Percentiles rank a stretch among this genome's conserved stretches.
Evolutionary conservation across 805 yeast species (phyloP).

Genomic region (Blastobotrys mokoenaii): DNA sequence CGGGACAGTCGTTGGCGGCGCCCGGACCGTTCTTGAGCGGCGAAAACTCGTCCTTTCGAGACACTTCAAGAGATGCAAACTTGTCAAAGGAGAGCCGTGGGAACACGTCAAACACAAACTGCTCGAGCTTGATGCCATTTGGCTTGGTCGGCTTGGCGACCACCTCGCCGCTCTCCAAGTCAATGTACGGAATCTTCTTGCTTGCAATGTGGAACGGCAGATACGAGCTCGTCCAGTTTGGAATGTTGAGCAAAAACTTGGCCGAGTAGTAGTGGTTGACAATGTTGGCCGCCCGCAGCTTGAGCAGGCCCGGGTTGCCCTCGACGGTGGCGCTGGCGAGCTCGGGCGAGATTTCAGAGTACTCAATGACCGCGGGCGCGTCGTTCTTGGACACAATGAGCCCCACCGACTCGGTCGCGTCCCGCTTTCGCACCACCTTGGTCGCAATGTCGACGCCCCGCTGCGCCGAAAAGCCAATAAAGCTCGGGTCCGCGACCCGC

Average conservation of each 20-base stretch:
- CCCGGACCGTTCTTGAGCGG: slow-evolving; percentile 91
- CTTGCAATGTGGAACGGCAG: slow-evolving; percentile 94
- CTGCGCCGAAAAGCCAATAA: slow-evolving; percentile 73
- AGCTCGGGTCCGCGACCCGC: slow-evolving; percentile 85
- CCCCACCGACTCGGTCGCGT: slow-evolving; percentile 84
- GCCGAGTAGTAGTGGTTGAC: slow-evolving; percentile 94
- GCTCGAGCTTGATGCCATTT: slow-evolving; percentile 92
- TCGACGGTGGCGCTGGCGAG: slow-evolving; percentile 60
- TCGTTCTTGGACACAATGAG: slow-evolving; percentile 57
- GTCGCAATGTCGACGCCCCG: slow-evolving; percentile 72
- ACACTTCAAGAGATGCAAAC: slow-evolving; percentile 91
- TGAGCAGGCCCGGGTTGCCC: slow-evolving; percentile 39
- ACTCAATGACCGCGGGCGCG: slow-evolving; percentile 87
- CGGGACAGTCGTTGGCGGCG: slow-evolving; percentile 76
- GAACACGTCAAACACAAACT: slow-evolving; percentile 93
- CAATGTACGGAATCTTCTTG: slow-evolving; percentile 70
- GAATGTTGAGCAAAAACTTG: slow-evolving; percentile 53
- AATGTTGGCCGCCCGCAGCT: slow-evolving; percentile 88
- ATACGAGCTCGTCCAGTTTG: slow-evolving; percentile 44
- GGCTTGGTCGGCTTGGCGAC: slow-evolving; percentile 55
- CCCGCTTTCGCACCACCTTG: slow-evolving; percentile 89
- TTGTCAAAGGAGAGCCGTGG: slow-evolving; percentile 59
- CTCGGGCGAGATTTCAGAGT: slow-evolving; percentile 76
- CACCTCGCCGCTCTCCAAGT: slow-evolving; percentile 37
- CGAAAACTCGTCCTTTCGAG: slow-evolving; percentile 75